Conservation (phyloP, 2,329 filamentous ascomycete genomes). For the Chaetomiaceae sp. region DNA sequence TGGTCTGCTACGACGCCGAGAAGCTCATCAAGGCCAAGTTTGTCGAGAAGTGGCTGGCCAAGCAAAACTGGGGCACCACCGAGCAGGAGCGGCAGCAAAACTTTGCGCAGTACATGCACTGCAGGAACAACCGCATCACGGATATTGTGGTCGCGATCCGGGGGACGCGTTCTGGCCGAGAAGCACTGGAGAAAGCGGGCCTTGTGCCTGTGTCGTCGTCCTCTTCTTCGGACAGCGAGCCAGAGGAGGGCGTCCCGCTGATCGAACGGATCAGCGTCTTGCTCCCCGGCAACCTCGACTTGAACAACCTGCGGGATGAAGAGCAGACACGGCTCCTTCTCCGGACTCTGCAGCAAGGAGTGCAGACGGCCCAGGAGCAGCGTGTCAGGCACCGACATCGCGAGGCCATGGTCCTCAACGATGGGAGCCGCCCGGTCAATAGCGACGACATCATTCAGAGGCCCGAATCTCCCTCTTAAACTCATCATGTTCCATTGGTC, state of each 20-base stretch:
- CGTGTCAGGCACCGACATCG: conserved; percentile 69
- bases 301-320: conserved; percentile 31
- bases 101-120: conserved; percentile 48
- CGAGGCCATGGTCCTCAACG: conserved; percentile 87
- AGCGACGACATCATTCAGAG: conserved; percentile 75
- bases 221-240: conserved; percentile 24
- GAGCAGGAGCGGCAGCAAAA: conserved; percentile 50
- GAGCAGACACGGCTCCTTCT: conserved; percentile 31
- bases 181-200: conserved; percentile 47
- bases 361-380: conserved; percentile 61
- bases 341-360: conserved; percentile 42
- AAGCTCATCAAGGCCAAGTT: conserved; percentile 60
- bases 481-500: too few species aligned
- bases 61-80: conserved; percentile 63
- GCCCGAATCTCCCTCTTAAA: conserved; percentile 33
- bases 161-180: conserved; percentile 47
- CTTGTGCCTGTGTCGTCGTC: conserved; percentile 37
- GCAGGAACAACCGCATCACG: conserved; percentile 49
- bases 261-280: conserved; percentile 33
- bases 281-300: conserved; percentile 34
- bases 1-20: conserved; percentile 55
- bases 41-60: conserved; percentile 68
- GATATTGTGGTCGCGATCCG: conserved; percentile 49
- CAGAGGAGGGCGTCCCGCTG: conserved; percentile 25
- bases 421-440: conserved; percentile 70